phyloP scores from a whole-genome alignment of 208 protist genomes.

The Perkinsela sp. region DNA sequence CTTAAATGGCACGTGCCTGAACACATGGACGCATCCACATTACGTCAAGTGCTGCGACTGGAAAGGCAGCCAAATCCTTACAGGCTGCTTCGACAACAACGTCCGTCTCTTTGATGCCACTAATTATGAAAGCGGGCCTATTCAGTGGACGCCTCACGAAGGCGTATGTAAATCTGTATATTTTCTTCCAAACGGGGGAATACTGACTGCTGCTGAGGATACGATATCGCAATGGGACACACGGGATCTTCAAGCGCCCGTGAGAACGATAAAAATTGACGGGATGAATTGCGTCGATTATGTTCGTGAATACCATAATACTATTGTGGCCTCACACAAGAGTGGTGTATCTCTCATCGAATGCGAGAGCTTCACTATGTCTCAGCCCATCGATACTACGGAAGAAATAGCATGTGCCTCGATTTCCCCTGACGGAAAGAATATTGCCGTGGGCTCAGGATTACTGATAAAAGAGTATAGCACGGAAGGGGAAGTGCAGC shows the following conservation, averaged over 20 bases:
- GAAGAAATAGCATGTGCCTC: slow-evolving; percentile 56
- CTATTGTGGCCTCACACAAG: slow-evolving; percentile 39
- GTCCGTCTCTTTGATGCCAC: slow-evolving; percentile 63
- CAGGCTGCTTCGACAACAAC: slow-evolving; percentile 59
- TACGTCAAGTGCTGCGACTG: slow-evolving; percentile 75
- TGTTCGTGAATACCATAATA: slow-evolving; percentile 22
- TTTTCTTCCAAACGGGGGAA: slow-evolving; percentile 41
- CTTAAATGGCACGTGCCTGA: slow-evolving; percentile 48
- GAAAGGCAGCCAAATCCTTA: slow-evolving; percentile 42
- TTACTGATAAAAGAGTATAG: slow-evolving; percentile 66
- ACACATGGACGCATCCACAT: slow-evolving; percentile 64
- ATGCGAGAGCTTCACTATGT: slow-evolving; percentile 33
- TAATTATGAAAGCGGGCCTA: slow-evolving; percentile 29
- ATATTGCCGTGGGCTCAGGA: slow-evolving; percentile 44
- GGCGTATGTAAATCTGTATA: slow-evolving; percentile 43
- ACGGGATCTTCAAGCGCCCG: slow-evolving; percentile 7
- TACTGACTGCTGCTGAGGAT: slow-evolving; percentile 47
- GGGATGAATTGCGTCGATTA: slow-evolving; percentile 61
- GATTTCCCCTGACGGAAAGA: slow-evolving; percentile 39
- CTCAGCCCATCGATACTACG: slow-evolving; percentile 26
- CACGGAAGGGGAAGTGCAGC: slow-evolving; percentile 32
- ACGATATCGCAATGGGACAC: slow-evolving; percentile 64
- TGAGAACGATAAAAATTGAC: slow-evolving; percentile 26
- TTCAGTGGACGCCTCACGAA: slow-evolving; percentile 25
- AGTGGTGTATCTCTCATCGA: slow-evolving; percentile 60